These are phyloP conservation scores for Ganoderma sinense DNA, from an alignment of 1,284 basidiomycete genomes.

Conservation along the genomic window DNA sequence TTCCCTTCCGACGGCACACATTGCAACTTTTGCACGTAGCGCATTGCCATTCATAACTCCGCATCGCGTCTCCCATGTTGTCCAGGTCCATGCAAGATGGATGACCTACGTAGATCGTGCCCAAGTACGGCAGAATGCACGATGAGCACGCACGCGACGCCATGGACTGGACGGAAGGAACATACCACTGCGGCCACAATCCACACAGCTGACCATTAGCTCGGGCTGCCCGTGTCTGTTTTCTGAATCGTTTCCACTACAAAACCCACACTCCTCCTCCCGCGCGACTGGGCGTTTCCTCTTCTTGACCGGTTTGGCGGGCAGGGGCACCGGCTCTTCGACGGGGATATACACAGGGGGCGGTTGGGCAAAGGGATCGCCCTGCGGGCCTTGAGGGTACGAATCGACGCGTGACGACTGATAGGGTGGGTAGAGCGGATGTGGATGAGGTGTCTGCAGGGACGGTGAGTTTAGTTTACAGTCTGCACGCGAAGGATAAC, in stretches of 20 bases:
- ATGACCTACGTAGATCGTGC: slow-evolving; percentile 61
- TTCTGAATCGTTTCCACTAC: slow-evolving; percentile 63
- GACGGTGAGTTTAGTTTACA: slow-evolving; percentile 31
- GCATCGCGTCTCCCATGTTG: slow-evolving; percentile 59
- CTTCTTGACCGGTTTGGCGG: slow-evolving; percentile 47
- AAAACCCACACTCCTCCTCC: slow-evolving; percentile 74
- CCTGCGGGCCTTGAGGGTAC: slow-evolving; percentile 77
- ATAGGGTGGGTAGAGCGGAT: slow-evolving; percentile 25
- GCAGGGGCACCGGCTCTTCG: slow-evolving; percentile 44
- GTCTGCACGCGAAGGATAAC: slow-evolving; percentile 27
- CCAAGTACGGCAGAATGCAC: slow-evolving; percentile 11
- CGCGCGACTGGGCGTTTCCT: slow-evolving; percentile 60
- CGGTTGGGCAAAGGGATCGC: slow-evolving; percentile 78
- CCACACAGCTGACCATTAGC: slow-evolving; percentile 72
- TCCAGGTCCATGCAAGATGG: slow-evolving; percentile 76
- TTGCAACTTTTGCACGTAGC: slow-evolving; percentile 95
- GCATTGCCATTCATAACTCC: slow-evolving; percentile 88
- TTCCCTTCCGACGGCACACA: slow-evolving; percentile 84
- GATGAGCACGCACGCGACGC: slow-evolving; percentile 17
- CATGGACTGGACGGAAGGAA: slow-evolving; percentile 20
- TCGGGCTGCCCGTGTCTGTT: slow-evolving; percentile 67
- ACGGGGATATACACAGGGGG: slow-evolving; percentile 58
- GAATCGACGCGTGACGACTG: slow-evolving; percentile 38
- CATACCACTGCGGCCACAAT: slow-evolving; percentile 71
- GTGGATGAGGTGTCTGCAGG: slow-evolving; percentile 29